A percentile compares a stretch with the other conserved stretches of the same genome.
Evolutionary conservation across 2,329 filamentous ascomycete species (phyloP).

Genomic region (Helotiales sp.): DNA sequence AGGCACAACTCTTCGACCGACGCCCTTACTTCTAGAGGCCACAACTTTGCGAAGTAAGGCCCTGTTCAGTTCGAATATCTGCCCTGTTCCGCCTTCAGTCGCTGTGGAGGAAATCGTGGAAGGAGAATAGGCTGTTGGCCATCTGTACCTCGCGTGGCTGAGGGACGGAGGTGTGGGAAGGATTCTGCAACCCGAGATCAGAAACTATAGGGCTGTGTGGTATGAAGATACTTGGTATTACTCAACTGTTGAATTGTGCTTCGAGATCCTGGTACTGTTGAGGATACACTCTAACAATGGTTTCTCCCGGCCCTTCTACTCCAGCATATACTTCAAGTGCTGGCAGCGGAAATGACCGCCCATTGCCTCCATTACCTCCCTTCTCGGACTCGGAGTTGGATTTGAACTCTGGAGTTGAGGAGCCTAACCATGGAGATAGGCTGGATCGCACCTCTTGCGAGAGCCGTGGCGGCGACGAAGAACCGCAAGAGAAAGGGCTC

Average conservation of each 20-base stretch:
- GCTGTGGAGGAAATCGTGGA: not conserved
- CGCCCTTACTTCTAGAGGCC: not conserved
- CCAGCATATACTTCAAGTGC: not conserved
- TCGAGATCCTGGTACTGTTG: not conserved
- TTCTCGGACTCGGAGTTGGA: constrained; percentile 1
- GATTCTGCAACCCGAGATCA: not conserved
- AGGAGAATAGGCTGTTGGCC: not conserved
- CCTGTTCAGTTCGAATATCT: not conserved
- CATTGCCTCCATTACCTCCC: constrained; percentile 12
- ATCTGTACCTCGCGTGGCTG: not conserved
- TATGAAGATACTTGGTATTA: not conserved
- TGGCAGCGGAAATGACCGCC: constrained; percentile 1
- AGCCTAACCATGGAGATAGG: not conserved
- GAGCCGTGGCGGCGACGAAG: not conserved
- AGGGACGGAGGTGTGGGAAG: not conserved
- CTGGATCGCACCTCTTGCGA: not conserved
- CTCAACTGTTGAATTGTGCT: not conserved
- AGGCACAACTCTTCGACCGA: not conserved
- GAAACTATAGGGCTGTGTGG: not conserved
- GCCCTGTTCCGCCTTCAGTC: not conserved
- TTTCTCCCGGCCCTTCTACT: not conserved
- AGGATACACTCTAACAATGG: not conserved
- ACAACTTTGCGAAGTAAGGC: not conserved
- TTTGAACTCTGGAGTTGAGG: not conserved
- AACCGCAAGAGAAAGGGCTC: not conserved